These are phyloP conservation scores for Wickerhamiella lipophila DNA, from an alignment of 805 yeast genomes.

Conservation along the genomic window DNA sequence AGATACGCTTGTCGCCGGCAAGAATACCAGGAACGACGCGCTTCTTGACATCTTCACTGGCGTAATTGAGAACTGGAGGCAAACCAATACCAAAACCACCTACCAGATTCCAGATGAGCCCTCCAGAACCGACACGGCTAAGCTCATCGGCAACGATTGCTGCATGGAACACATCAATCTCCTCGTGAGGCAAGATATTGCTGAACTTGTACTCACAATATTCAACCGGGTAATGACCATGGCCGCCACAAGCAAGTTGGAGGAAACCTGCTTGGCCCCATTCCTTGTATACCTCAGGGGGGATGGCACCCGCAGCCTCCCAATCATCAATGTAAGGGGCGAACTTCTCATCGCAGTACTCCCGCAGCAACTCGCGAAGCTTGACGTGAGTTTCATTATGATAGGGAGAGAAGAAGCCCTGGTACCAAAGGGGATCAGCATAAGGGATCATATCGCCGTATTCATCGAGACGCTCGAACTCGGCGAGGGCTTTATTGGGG, in stretches of 20 bases:
- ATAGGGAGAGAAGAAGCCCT: slow-evolving; percentile 32
- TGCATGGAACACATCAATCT: slow-evolving; percentile 32
- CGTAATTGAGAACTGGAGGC: slow-evolving; percentile 32
- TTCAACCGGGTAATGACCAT: slow-evolving; percentile 26
- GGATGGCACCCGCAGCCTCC: slow-evolving; percentile 31
- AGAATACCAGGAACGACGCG: slow-evolving; percentile 31
- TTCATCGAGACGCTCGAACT: slow-evolving; percentile 19
- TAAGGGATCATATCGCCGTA: slow-evolving; percentile 29
- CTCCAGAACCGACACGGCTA: slow-evolving; percentile 33
- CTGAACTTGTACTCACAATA: slow-evolving; percentile 24
- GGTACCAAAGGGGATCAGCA: slow-evolving; percentile 36
- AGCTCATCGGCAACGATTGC: slow-evolving; percentile 30
- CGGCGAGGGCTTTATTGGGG: slow-evolving; percentile 8
- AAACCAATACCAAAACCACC: slow-evolving; percentile 34
- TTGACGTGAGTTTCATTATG: slow-evolving; percentile 31
- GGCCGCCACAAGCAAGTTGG: slow-evolving; percentile 27
- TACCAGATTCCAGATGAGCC: slow-evolving; percentile 31
- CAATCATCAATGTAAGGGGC: slow-evolving; percentile 33
- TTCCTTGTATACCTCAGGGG: slow-evolving; percentile 24
- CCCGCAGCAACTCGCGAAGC: slow-evolving; percentile 31
- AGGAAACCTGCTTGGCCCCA: slow-evolving; percentile 32
- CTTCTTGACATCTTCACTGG: slow-evolving; percentile 25
- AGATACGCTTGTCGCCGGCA: slow-evolving; percentile 32
- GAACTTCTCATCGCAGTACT: slow-evolving; percentile 30
- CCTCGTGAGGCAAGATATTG: slow-evolving; percentile 25